Percentiles rank a stretch among this genome's conserved stretches.
Conservation (phyloP, 352 stramenopile species). For the Phytophthora tubulina region DNA sequence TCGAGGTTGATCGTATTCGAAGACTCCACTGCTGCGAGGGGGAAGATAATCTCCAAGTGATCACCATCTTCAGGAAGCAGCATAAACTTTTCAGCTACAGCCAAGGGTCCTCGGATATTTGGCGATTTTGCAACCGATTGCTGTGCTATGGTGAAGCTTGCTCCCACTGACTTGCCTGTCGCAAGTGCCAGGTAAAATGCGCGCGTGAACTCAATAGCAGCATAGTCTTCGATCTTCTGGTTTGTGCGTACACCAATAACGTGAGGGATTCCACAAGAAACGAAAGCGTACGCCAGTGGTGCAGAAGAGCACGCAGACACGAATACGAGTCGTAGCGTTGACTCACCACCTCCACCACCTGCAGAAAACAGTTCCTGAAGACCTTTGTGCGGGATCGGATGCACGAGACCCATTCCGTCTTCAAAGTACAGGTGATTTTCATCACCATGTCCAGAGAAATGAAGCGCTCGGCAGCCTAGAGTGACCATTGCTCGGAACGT, state of each 20-base stretch:
- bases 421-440: constrained; percentile 95
- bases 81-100: constrained; percentile 82
- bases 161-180: constrained; percentile 74
- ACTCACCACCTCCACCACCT: constrained; percentile 48
- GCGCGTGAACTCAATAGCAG: constrained; percentile 86
- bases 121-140: constrained; percentile 81
- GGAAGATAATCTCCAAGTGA: constrained; percentile 87
- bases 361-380: constrained; percentile 79
- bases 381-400: constrained; percentile 77
- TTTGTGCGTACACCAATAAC: constrained; percentile 91
- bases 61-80: constrained; percentile 79
- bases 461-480: constrained; percentile 91
- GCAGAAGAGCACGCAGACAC: constrained; percentile 85
- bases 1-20: constrained; percentile 55
- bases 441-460: constrained; percentile 96
- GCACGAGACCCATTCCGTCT: constrained; percentile 88
- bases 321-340: constrained; percentile 77
- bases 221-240: constrained; percentile 90
- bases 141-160: constrained; percentile 80
- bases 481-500: constrained; percentile 94
- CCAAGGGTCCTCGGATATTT: constrained; percentile 76
- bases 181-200: constrained; percentile 85
- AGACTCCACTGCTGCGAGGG: constrained; percentile 61
- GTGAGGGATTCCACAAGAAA: constrained; percentile 90
- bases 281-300: constrained; percentile 85